A percentile compares a stretch with the other conserved stretches of the same genome.
These are phyloP conservation scores for Talaromyces wortmannii DNA, from an alignment of 495 filamentous ascomycete species.

Conservation along the genomic window DNA sequence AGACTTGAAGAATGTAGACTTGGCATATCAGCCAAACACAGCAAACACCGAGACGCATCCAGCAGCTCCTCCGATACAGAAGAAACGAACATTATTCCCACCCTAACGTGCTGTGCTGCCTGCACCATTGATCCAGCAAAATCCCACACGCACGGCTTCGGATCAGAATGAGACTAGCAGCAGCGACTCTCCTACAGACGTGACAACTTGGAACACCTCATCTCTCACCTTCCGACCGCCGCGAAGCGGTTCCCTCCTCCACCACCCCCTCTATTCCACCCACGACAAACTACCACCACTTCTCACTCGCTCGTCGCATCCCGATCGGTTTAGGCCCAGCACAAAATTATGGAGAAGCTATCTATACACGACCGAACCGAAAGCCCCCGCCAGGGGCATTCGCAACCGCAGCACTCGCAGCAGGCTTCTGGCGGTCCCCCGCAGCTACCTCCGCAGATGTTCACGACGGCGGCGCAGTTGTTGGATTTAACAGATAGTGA, in stretches of 20 bases:
- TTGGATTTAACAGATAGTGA: constrained; percentile 95
- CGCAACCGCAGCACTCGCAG: constrained; percentile 17
- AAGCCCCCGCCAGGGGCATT: constrained; percentile 22
- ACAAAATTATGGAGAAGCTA: constrained; percentile 31
- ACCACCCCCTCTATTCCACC: no score
- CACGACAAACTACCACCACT: neutral
- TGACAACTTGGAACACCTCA: neutral
- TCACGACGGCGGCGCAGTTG: constrained; percentile 92
- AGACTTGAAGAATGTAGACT: no score
- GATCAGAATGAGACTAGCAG: neutral
- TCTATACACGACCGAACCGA: constrained; percentile 30
- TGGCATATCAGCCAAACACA: no score
- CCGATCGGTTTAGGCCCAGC: neutral
- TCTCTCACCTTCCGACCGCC: neutral
- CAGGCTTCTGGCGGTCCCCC: constrained; percentile 23
- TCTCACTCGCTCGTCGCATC: neutral
- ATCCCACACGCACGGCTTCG: no score
- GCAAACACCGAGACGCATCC: no score
- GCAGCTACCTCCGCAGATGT: constrained; percentile 73
- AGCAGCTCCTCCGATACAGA: no score
- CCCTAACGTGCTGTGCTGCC: no score
- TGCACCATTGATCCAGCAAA: no score
- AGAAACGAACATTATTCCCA: no score
- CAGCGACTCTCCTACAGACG: neutral
- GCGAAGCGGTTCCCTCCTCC: neutral